These are phyloP conservation scores for Maudiozyma humilis DNA, from an alignment of 1,139 yeast species.

Conservation along the genomic window DNA sequence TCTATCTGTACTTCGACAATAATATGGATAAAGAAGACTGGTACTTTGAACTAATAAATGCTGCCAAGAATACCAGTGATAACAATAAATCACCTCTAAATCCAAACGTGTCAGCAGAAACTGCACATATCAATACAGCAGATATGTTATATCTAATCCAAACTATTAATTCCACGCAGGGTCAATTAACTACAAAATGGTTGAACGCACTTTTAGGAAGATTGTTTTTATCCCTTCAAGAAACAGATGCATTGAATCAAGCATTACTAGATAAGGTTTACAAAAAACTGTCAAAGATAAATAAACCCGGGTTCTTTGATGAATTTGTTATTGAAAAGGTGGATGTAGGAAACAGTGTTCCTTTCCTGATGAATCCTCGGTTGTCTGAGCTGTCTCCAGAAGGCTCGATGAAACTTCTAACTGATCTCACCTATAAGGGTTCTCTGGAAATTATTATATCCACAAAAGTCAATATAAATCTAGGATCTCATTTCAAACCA, in stretches of 20 bases:
- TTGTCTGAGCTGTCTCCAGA: slow-evolving; percentile 68
- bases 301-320: slow-evolving; percentile 80
- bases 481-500: slow-evolving; percentile 68
- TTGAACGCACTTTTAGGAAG: slow-evolving; percentile 80
- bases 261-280: slow-evolving; percentile 52
- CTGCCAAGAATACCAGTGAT: slow-evolving; percentile 40
- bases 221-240: slow-evolving; percentile 64
- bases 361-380: slow-evolving; percentile 67
- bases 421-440: slow-evolving; percentile 64
- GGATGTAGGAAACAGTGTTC: slow-evolving; percentile 74
- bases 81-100: slow-evolving; percentile 24
- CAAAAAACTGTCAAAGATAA: slow-evolving; percentile 67
- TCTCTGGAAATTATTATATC: slow-evolving; percentile 65
- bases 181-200: slow-evolving; percentile 82
- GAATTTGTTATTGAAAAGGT: slow-evolving; percentile 67
- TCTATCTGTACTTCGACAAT: slow-evolving; percentile 67
- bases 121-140: slow-evolving; percentile 62
- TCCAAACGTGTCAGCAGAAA: slow-evolving; percentile 55
- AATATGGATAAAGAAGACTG: slow-evolving; percentile 85
- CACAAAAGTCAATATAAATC: slow-evolving; percentile 64
- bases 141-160: slow-evolving; percentile 70
- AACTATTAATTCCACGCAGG: slow-evolving; percentile 70
- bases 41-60: slow-evolving; percentile 76
- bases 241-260: slow-evolving; percentile 56
- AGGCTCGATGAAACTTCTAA: slow-evolving; percentile 60